Conservation (phyloP, 495 filamentous ascomycete species). For the Penicillium pancosmium region DNA sequence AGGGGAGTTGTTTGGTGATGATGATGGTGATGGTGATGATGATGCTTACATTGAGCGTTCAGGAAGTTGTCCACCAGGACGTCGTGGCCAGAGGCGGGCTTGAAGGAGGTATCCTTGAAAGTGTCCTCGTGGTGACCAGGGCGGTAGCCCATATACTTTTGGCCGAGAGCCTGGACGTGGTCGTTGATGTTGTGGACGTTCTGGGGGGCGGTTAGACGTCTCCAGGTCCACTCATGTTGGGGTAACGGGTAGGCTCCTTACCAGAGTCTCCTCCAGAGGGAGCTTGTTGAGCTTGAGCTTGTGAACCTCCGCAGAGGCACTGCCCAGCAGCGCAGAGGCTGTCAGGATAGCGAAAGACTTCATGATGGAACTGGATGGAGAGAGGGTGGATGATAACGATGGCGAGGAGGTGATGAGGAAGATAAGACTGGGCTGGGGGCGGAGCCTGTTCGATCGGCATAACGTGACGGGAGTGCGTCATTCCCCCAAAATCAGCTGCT, state of each 20-base stretch:
- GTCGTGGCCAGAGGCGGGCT: constrained; percentile 69
- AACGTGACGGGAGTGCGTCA: constrained; percentile 33
- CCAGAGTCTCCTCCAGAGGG: constrained; percentile 88
- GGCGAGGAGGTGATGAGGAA: constrained; percentile 22
- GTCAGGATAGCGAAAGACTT: constrained; percentile 77
- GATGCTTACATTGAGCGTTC: constrained; percentile 90
- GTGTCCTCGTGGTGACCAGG: constrained; percentile 68
- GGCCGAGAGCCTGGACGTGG: constrained; percentile 77
- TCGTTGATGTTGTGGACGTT: constrained; percentile 74
- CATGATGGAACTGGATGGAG: constrained; percentile 57
- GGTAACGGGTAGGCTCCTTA: constrained; percentile 48
- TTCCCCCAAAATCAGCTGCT: constrained; percentile 24
- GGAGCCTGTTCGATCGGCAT: constrained; percentile 30
- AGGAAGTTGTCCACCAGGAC: constrained; percentile 96
- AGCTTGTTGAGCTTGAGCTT: constrained; percentile 98
- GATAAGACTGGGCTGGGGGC: constrained; percentile 27
- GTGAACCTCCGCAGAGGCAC: constrained; percentile 81
- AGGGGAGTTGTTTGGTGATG: not conserved
- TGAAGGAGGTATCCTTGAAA: constrained; percentile 74
- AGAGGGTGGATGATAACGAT: constrained; percentile 23
- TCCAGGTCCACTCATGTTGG: constrained; percentile 1
- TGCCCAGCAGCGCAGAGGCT: constrained; percentile 79
- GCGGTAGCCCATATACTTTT: constrained; percentile 85
- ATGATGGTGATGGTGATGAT: not conserved
- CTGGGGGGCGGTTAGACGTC: constrained; percentile 46